Conservation (phyloP, 495 filamentous ascomycete genomes). For the Neurospora sublineolata region DNA sequence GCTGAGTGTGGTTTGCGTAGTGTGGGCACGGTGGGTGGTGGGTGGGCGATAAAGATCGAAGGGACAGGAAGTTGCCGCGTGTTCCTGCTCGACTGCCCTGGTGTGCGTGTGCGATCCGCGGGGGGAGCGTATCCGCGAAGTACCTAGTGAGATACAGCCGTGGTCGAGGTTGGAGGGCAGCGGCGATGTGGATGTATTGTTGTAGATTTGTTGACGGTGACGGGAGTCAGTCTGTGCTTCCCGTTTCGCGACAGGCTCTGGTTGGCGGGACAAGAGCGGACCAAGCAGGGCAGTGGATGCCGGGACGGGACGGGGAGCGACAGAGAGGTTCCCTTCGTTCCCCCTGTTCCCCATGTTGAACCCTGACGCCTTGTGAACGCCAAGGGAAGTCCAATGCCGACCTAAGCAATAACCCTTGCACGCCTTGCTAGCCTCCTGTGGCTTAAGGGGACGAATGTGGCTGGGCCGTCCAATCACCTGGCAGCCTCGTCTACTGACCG, state of each 20-base stretch:
- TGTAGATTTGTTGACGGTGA: constrained; percentile 1
- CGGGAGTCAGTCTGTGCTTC: constrained; percentile 8
- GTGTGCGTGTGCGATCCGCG: not conserved
- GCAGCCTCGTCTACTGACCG: not conserved
- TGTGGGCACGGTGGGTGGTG: not conserved
- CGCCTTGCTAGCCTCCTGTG: not conserved
- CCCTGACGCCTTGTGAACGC: not conserved
- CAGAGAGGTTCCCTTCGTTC: not conserved
- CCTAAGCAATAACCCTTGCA: not conserved
- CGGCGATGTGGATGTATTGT: not conserved
- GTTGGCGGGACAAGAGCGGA: constrained; percentile 14
- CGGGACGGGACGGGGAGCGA: not conserved
- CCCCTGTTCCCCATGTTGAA: not conserved
- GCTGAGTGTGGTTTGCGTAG: not conserved
- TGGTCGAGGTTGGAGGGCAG: not conserved
- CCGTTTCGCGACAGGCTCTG: constrained; percentile 9
- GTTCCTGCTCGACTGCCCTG: not conserved
- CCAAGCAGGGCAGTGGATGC: not conserved
- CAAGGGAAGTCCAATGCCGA: not conserved
- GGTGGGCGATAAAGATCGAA: not conserved
- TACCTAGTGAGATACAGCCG: not conserved
- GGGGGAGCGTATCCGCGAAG: not conserved
- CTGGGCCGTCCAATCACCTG: not conserved
- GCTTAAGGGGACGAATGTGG: not conserved
- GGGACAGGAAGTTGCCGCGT: not conserved